phyloP scores from a whole-genome alignment of 768 basidiomycete genomes.

The Harrya chromipes region DNA sequence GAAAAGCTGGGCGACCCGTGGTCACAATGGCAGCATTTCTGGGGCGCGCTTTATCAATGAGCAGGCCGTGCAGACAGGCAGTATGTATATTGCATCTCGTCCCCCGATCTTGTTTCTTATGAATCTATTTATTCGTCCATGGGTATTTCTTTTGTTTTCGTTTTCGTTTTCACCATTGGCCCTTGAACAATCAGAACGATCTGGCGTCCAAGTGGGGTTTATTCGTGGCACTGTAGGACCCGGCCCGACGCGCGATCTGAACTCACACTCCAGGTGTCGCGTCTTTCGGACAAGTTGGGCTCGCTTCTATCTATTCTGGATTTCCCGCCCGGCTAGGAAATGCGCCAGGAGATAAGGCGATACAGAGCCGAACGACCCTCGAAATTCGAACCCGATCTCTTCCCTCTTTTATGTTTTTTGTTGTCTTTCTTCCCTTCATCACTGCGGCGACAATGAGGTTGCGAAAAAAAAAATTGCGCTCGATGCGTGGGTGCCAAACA shows the following conservation, averaged over 20 bases:
- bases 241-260: slow-evolving; percentile 2
- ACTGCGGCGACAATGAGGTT: slow-evolving; percentile 16
- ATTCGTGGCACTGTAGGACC: too few relatives aligned
- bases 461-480: too few relatives aligned
- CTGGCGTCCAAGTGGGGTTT: too few relatives aligned
- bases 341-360: slow-evolving; percentile 22
- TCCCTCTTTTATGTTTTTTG: not conserved
- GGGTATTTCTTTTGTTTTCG: too few relatives aligned
- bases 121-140: too few relatives aligned
- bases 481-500: too few relatives aligned
- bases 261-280: not conserved
- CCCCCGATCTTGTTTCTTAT: too few relatives aligned
- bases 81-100: too few relatives aligned
- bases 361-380: slow-evolving; percentile 13
- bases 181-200: too few relatives aligned
- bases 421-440: slow-evolving; percentile 1
- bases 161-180: too few relatives aligned
- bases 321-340: not conserved
- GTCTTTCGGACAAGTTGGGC: too few relatives aligned
- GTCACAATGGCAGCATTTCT: slow-evolving; percentile 9
- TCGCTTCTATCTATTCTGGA: not conserved
- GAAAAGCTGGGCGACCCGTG: slow-evolving; percentile 41
- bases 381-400: not conserved
- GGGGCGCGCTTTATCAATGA: slow-evolving; percentile 8
- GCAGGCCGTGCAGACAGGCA: not conserved